A percentile compares a stretch with the other conserved stretches of the same genome.
Evolutionary conservation across 169 alveolate genomes (phyloP).

Genomic region (Toxoplasma gondii): DNA sequence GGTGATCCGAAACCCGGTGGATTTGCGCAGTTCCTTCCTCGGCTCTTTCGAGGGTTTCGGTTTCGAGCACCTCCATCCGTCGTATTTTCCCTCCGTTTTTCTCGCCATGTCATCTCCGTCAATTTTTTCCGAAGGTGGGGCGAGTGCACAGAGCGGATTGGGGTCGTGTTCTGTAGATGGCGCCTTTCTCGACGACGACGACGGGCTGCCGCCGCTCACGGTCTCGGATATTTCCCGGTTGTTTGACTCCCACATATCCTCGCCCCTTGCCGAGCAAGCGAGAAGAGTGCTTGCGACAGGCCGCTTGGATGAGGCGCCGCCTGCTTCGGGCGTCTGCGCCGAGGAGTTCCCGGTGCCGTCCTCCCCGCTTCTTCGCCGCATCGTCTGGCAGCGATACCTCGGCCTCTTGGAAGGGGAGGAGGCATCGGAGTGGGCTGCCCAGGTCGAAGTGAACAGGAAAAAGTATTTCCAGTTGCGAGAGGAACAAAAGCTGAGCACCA

Average conservation of each 20-base stretch:
- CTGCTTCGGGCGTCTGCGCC: not conserved
- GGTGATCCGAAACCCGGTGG: not conserved
- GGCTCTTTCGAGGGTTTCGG: not conserved
- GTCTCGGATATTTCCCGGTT: not conserved
- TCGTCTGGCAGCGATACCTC: constrained; percentile 54
- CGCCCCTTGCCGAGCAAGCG: not conserved
- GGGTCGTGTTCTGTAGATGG: not conserved
- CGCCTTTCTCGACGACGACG: not conserved
- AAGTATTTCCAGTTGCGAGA: constrained; percentile 43
- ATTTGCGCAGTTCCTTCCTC: not conserved
- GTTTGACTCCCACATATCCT: not conserved
- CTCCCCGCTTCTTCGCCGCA: constrained; percentile 44
- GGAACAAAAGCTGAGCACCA: constrained; percentile 53
- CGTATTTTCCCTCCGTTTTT: not conserved
- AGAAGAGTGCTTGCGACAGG: not conserved
- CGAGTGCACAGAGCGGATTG: not conserved
- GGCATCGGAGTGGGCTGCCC: constrained; percentile 47
- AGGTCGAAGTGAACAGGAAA: constrained; percentile 48
- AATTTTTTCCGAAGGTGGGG: not conserved
- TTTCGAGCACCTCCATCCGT: not conserved
- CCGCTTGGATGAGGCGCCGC: not conserved
- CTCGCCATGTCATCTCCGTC: not conserved
- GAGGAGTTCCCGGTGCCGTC: not conserved
- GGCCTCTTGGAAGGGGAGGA: constrained; percentile 40
- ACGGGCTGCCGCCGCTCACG: not conserved